Evolutionary conservation across 148 eudicot species (phyloP).

Genomic region (Rhododendron vialii): DNA sequence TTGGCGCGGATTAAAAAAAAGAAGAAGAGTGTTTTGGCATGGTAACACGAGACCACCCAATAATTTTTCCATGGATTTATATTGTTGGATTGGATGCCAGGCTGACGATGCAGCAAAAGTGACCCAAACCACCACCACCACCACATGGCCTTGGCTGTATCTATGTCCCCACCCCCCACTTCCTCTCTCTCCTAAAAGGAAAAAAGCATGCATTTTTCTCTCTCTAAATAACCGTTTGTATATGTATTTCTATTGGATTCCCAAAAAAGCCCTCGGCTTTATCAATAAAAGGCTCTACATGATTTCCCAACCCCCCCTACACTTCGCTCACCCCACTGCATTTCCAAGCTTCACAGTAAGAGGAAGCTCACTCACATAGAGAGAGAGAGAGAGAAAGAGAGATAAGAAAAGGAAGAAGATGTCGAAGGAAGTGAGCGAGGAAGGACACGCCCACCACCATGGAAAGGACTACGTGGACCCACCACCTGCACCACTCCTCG

Average conservation of each 20-base stretch:
- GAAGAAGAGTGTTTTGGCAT: too few relatives aligned
- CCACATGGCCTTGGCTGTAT: neutral
- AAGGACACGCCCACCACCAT: constrained; percentile 23
- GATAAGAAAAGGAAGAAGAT: constrained; percentile 14
- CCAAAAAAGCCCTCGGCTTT: neutral
- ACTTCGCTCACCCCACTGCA: neutral
- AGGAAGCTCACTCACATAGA: neutral
- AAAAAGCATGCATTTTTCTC: neutral
- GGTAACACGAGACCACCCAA: neutral
- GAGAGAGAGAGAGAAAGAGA: neutral
- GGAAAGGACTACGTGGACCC: constrained; percentile 90
- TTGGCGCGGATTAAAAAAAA: too few relatives aligned
- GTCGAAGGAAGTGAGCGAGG: constrained; percentile 76
- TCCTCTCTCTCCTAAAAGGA: neutral
- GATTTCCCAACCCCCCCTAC: neutral
- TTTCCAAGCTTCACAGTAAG: neutral
- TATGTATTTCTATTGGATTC: neutral
- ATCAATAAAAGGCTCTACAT: neutral
- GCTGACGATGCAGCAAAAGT: neutral
- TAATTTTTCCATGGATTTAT: neutral
- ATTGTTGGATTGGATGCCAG: constrained; percentile 13
- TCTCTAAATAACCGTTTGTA: neutral
- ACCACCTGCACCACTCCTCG: constrained; percentile 82
- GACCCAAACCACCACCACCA: neutral
- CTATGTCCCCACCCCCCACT: neutral